Base-by-base conservation (phyloP, 2,329 filamentous ascomycete genomes). In the Diaporthe aspalathi region DNA sequence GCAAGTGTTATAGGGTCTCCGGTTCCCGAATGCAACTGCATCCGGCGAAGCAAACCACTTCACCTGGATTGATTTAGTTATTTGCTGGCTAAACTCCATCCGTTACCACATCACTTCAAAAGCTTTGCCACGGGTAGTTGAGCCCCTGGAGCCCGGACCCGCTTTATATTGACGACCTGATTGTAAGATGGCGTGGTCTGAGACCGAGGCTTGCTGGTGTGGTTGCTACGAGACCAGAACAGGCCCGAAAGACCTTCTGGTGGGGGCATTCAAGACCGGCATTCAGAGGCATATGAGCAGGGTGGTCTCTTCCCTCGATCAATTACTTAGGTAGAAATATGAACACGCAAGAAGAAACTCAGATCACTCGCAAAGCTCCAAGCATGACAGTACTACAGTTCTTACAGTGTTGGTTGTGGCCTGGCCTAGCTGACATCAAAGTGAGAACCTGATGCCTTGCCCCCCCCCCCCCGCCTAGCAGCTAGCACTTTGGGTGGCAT, bases 21-120 rank as follows among this genome's bases (percentile, higher is more conserved):
- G 14, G 6, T 7, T 53, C n/a, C 11, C 27, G 2, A 12, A 1
- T 20, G 17, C 27, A 32, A 24, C 50, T 32, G 5, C 4, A 17
- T 32, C 32, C 20, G 2, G 9, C 8, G 3, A 49, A 4, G 9
- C 17, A 12, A 17, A 24, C 1, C 12, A 5, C 4, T 29, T 52
- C 24, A 7, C 24, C 29, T 0, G 0, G 20, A 17, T 20, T 14
- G 16, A n/a, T 5, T 11, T 20, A n/a, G n/a, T n/a, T n/a, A n/a
- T 20, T 32, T 53, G 17, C 9, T n/a, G 8, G 17, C 16, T 27
- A 1, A 8, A 5, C 27, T 14, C 17, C 32, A 12, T 20, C 50
- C 12, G 11, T 32, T 11, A n/a, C 27, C 17, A 16, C 8, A n/a
- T 2, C 27, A 32, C 17, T n/a, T 12, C 50, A 27, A 32, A 27